Conservation (phyloP, 2,329 filamentous ascomycete species). For the Cordyceps javanica region DNA sequence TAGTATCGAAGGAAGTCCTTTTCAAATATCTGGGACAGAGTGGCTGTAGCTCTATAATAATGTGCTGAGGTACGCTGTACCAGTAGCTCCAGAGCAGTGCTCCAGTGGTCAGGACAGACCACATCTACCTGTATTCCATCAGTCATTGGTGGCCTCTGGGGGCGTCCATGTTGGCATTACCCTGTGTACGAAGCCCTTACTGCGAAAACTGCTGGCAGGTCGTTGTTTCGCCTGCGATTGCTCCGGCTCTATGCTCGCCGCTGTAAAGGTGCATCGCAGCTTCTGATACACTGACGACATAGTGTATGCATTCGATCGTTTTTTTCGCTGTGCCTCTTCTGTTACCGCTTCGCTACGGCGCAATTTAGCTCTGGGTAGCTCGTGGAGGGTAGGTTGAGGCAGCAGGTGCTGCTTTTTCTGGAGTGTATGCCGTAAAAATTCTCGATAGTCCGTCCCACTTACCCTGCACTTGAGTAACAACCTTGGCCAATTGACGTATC, state of each 20-base stretch:
- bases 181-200: constrained; percentile 51
- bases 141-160: not conserved
- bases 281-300: constrained; percentile 44
- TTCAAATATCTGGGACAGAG: constrained; percentile 63
- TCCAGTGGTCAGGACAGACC: constrained; percentile 62
- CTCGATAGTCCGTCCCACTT: constrained; percentile 9
- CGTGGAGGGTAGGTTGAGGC: too few relatives aligned
- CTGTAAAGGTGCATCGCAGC: constrained; percentile 68
- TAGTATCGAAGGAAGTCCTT: constrained; percentile 77
- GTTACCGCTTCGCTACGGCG: not conserved
- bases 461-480: not conserved
- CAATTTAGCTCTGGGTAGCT: too few relatives aligned
- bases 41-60: constrained; percentile 68
- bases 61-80: constrained; percentile 30
- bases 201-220: not conserved
- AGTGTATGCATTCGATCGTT: constrained; percentile 45
- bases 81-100: constrained; percentile 48
- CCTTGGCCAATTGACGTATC: not conserved
- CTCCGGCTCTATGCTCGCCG: not conserved
- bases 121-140: constrained; percentile 52
- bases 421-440: not conserved
- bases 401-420: not conserved
- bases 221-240: not conserved
- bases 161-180: not conserved
- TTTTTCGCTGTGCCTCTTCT: not conserved